A percentile compares a stretch with the other conserved stretches of the same genome.
Evolutionary conservation across 805 yeast species (phyloP).

Genomic region (Candida koratica): DNA sequence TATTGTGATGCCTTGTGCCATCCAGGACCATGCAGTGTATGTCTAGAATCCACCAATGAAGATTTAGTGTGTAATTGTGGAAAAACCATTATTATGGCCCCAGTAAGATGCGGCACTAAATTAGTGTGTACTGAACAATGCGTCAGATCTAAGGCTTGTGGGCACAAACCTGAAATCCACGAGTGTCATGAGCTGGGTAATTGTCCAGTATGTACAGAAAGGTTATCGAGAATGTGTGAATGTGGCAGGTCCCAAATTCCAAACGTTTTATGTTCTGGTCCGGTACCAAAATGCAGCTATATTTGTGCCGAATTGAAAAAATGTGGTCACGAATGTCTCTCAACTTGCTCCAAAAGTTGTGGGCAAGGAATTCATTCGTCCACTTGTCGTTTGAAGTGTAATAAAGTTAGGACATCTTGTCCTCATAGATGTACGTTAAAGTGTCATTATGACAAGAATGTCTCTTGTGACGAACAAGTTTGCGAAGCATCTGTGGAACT

Average conservation of each 20-base stretch:
- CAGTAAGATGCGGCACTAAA: constrained; percentile 77
- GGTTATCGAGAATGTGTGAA: constrained; percentile 54
- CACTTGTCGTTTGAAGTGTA: constrained; percentile 60
- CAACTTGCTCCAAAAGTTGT: constrained; percentile 59
- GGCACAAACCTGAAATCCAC: constrained; percentile 68
- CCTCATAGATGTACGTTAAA: constrained; percentile 60
- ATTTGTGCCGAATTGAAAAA: constrained; percentile 29
- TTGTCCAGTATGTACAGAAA: constrained; percentile 74
- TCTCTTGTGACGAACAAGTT: constrained; percentile 46
- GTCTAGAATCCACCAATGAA: constrained; percentile 74
- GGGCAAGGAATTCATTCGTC: constrained; percentile 29
- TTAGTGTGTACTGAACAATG: constrained; percentile 66
- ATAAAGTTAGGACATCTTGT: constrained; percentile 49
- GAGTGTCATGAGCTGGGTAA: constrained; percentile 56
- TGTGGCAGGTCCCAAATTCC: constrained; percentile 57
- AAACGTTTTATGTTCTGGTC: constrained; percentile 68
- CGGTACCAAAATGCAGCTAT: constrained; percentile 58
- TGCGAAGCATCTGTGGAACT: constrained; percentile 52
- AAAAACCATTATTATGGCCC: constrained; percentile 69
- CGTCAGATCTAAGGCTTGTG: constrained; percentile 55
- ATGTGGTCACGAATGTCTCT: constrained; percentile 48
- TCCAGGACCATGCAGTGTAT: constrained; percentile 74
- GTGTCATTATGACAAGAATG: constrained; percentile 56
- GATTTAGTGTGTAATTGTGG: constrained; percentile 83
- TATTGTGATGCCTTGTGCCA: constrained; percentile 70